These are phyloP conservation scores for Eucalyptus cloeziana DNA, from an alignment of 345 rosid species.

Conservation along the genomic window DNA sequence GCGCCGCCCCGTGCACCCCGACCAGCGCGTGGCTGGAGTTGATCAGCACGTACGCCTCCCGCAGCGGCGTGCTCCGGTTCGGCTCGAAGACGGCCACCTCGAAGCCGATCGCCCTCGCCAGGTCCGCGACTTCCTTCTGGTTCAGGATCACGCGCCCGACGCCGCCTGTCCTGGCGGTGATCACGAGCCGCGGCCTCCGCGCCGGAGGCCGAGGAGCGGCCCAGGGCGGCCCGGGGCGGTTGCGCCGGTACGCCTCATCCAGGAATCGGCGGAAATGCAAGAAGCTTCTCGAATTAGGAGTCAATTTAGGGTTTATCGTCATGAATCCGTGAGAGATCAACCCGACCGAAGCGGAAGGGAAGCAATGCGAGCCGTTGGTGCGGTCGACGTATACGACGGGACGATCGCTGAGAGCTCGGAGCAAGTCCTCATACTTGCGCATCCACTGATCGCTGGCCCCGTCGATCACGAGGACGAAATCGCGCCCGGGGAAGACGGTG, in stretches of 20 bases:
- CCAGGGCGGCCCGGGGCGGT: not conserved
- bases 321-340: conserved; percentile 17
- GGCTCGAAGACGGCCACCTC: conserved; percentile 11
- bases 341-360: conserved; percentile 15
- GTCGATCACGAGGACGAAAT: conserved; percentile 1
- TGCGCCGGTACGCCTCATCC: not conserved
- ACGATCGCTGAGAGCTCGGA: not conserved
- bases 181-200: not conserved
- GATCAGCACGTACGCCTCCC: not conserved
- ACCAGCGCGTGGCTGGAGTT: conserved; percentile 19
- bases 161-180: not conserved
- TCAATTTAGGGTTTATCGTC: conserved; percentile 3
- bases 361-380: conserved; percentile 9
- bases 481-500: conserved; percentile 1
- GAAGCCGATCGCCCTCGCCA: conserved; percentile 1
- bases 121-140: not conserved
- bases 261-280: conserved; percentile 6
- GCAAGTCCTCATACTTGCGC: conserved; percentile 3
- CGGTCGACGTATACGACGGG: conserved; percentile 3
- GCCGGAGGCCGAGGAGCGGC: not conserved
- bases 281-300: not conserved
- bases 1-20: conserved; percentile 31
- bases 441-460: conserved; percentile 5
- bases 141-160: conserved; percentile 6
- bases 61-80: not conserved